phyloP scores from a whole-genome alignment of 2,329 filamentous ascomycete genomes.

The Thermothelomyces thermophilus region DNA sequence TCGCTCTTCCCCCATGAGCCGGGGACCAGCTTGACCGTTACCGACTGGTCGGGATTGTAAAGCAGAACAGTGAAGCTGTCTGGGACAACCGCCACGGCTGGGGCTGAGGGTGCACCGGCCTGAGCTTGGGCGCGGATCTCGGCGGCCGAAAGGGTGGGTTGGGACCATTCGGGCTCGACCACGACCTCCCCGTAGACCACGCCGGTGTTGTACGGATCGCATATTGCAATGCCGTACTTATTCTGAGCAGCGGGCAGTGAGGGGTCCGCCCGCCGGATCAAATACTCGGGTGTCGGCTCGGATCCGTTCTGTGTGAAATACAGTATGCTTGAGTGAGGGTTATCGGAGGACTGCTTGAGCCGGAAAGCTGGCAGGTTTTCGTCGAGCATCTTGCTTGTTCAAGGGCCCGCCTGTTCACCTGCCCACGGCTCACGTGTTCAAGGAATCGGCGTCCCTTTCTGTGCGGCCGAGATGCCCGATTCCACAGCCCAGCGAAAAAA shows the following conservation, averaged over 20 bases:
- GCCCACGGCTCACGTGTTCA: neutral
- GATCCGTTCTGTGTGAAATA: conserved; percentile 66
- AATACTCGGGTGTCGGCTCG: conserved; percentile 72
- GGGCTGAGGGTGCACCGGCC: conserved; percentile 37
- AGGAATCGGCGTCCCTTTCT: neutral
- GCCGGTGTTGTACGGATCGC: conserved; percentile 72
- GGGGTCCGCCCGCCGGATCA: conserved; percentile 73
- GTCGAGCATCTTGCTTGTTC: conserved; percentile 64
- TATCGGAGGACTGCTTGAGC: conserved; percentile 46
- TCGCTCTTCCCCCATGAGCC: conserved; percentile 75
- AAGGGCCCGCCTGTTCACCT: neutral
- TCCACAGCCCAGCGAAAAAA: neutral
- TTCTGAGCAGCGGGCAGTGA: conserved; percentile 60
- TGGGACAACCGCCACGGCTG: conserved; percentile 65
- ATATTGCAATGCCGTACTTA: conserved; percentile 79
- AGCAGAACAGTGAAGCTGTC: conserved; percentile 77
- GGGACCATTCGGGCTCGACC: conserved; percentile 77
- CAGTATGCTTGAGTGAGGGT: conserved; percentile 50
- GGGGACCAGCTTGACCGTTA: conserved; percentile 62
- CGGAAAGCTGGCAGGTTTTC: conserved; percentile 78
- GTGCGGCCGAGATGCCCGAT: neutral
- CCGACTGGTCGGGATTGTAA: conserved; percentile 86
- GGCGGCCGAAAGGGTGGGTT: conserved; percentile 73
- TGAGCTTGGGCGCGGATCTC: conserved; percentile 60
- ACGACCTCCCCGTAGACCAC: conserved; percentile 84